A percentile compares a stretch with the other conserved stretches of the same genome.
phyloP scores from a whole-genome alignment of 73 alveolate species.

The Symbiodinium natans region DNA sequence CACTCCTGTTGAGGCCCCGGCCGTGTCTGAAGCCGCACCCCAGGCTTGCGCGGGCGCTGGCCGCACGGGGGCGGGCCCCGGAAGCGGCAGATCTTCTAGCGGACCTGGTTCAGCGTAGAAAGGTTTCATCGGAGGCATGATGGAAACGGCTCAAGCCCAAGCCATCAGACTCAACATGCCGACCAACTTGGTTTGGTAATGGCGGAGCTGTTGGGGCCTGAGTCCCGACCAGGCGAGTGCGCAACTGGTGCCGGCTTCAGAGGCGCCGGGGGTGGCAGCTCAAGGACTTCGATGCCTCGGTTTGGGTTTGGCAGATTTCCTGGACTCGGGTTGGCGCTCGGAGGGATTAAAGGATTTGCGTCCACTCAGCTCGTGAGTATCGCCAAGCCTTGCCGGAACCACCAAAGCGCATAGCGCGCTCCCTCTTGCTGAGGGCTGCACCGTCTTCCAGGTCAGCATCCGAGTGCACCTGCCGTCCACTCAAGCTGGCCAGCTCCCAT shows the following conservation, averaged over 20 bases:
- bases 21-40: no score
- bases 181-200: no score
- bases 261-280: constrained; percentile 3
- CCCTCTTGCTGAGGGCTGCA: not conserved
- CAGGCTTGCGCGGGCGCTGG: not conserved
- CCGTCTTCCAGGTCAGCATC: not conserved
- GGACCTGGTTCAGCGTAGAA: not conserved
- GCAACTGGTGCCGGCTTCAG: not conserved
- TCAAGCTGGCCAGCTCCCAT: no score
- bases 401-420: no score
- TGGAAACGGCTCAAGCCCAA: no score
- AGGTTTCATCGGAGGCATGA: no score
- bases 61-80: not conserved
- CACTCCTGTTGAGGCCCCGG: no score
- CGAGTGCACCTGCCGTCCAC: not conserved
- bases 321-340: no score
- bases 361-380: no score
- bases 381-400: no score
- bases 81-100: not conserved
- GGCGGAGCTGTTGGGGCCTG: not conserved
- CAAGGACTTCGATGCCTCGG: constrained; percentile 14
- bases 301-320: not conserved
- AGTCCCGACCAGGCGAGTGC: not conserved
- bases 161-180: no score
- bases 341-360: no score